Evolutionary conservation across 2,329 filamentous ascomycete genomes (phyloP).

Genomic region (Rhynchosporium secalis): DNA sequence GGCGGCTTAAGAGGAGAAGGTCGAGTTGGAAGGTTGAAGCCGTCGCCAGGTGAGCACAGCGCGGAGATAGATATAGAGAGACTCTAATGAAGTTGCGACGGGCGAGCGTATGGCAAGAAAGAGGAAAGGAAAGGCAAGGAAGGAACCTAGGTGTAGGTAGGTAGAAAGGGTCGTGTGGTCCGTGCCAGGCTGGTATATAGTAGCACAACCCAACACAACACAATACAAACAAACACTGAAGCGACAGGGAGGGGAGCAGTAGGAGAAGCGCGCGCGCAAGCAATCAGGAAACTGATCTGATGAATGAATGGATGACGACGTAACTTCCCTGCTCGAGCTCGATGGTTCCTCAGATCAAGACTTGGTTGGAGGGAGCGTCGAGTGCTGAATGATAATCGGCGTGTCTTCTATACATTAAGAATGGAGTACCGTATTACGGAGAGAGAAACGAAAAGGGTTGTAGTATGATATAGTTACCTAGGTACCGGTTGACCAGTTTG

Average conservation of each 20-base stretch:
- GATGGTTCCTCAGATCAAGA: slow-evolving; percentile 6
- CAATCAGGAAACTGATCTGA: slow-evolving; percentile 11
- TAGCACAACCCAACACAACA: too few relatives aligned
- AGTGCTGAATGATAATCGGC: neutral
- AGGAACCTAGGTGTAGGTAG: neutral
- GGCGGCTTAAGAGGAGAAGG: neutral
- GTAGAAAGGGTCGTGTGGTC: slow-evolving; percentile 12
- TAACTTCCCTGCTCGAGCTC: too few relatives aligned
- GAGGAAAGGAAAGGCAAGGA: neutral
- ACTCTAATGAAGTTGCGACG: too few relatives aligned
- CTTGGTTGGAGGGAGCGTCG: neutral
- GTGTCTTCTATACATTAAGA: too few relatives aligned
- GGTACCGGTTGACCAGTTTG: neutral
- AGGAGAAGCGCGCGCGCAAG: neutral
- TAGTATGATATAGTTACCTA: neutral
- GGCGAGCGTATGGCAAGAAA: too few relatives aligned
- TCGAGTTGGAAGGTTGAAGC: neutral
- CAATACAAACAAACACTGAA: neutral
- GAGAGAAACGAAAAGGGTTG: neutral
- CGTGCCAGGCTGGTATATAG: neutral
- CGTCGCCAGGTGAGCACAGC: too few relatives aligned
- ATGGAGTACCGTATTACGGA: neutral
- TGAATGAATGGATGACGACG: neutral
- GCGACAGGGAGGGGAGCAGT: neutral
- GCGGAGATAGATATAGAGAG: too few relatives aligned